Percentiles rank a stretch among this genome's conserved stretches.
Evolutionary conservation across 495 filamentous ascomycete species (phyloP).

Genomic region (Penicillium bialowiezense): DNA sequence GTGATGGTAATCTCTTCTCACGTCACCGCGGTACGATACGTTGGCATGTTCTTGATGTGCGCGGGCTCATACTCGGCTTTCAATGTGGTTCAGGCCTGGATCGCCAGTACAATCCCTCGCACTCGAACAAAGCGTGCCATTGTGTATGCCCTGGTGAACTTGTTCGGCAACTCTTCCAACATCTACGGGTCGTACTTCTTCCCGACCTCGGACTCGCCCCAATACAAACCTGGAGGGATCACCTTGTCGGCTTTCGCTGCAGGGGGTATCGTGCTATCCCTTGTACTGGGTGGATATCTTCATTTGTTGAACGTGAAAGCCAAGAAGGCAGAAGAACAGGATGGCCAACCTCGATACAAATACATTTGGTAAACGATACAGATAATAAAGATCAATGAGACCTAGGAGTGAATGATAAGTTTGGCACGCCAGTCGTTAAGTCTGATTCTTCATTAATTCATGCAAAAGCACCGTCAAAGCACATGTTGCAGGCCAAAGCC

Average conservation of each 20-base stretch:
- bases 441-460: too few relatives aligned
- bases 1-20: constrained; percentile 12
- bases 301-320: constrained; percentile 9
- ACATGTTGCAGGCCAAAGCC: too few relatives aligned
- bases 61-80: constrained; percentile 23
- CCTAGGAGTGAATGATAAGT: too few relatives aligned
- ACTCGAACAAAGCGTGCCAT: constrained; percentile 20
- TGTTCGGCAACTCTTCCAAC: constrained; percentile 20
- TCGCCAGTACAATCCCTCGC: constrained; percentile 20
- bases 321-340: constrained; percentile 2
- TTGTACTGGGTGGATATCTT: background rate
- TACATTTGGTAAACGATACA: constrained; percentile 11
- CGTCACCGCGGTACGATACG: constrained; percentile 16
- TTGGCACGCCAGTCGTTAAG: too few relatives aligned
- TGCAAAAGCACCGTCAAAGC: too few relatives aligned
- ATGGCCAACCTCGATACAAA: constrained; percentile 13
- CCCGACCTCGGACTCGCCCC: background rate
- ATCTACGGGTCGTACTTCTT: constrained; percentile 28
- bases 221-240: constrained; percentile 1
- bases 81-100: constrained; percentile 21
- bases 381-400: background rate
- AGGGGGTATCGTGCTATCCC: constrained; percentile 6
- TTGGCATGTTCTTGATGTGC: constrained; percentile 27
- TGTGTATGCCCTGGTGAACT: constrained; percentile 10
- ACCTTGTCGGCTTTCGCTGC: constrained; percentile 22